Percentiles rank a stretch among this genome's conserved stretches.
phyloP scores from a whole-genome alignment of 169 alveolate species.

The Plasmodium knowlesi region DNA sequence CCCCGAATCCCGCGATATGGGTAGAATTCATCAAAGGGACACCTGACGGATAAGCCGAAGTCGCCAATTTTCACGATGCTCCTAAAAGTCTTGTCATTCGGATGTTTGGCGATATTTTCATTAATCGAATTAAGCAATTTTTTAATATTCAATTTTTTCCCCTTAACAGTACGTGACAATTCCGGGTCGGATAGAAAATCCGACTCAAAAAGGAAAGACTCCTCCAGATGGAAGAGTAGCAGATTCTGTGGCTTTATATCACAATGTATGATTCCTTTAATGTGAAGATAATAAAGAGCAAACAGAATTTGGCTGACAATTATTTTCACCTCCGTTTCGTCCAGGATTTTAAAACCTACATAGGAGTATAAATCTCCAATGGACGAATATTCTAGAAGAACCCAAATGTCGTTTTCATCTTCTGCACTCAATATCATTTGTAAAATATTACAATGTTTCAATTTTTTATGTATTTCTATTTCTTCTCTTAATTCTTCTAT shows the following conservation, averaged over 20 bases:
- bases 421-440: constrained; percentile 74
- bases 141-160: constrained; percentile 18
- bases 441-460: constrained; percentile 59
- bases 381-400: constrained; percentile 75
- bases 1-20: constrained; percentile 76
- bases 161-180: background rate
- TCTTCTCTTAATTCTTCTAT: constrained; percentile 34
- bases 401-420: constrained; percentile 73
- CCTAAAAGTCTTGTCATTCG: constrained; percentile 11
- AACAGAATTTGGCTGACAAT: constrained; percentile 79
- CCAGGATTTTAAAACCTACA: constrained; percentile 57
- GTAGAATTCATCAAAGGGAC: constrained; percentile 50
- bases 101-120: background rate
- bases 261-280: constrained; percentile 80
- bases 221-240: constrained; percentile 76
- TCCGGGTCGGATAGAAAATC: constrained; percentile 1
- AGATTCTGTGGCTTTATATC: constrained; percentile 87
- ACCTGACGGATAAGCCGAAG: constrained; percentile 67
- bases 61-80: constrained; percentile 49
- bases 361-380: constrained; percentile 73
- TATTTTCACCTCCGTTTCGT: constrained; percentile 79
- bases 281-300: constrained; percentile 83
- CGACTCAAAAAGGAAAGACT: background rate
- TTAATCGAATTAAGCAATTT: constrained; percentile 41
- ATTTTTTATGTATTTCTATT: constrained; percentile 60